Base-by-base conservation (phyloP, 2,329 filamentous ascomycete species). In the Nemania sp. region DNA sequence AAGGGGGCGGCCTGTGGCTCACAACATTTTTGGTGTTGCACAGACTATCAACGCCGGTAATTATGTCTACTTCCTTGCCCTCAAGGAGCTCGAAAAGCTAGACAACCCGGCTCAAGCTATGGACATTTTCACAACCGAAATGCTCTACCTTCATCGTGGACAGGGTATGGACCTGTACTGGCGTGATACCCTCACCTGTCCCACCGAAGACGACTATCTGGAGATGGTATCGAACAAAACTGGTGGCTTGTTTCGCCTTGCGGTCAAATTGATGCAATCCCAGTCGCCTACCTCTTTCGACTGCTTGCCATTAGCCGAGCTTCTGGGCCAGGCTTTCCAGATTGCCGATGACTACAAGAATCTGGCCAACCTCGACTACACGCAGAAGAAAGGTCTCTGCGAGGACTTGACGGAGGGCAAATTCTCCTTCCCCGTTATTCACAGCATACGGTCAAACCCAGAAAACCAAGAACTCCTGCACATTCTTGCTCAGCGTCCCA, bases 401-500 rank as follows among this genome's bases (percentile, higher is more conserved):
- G 94, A 98, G 79, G 95, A 98, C 76, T 79, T 98, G 69, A 97
- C 92, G 0, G 95, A 98, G 78, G 94, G 94, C 65, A 98, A 98
- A 82, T 97, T 97, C 80, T 94, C 90, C 21, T 97, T 97, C 74
- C 94, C 93, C 29, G 88, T 98, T 69, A 97, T 98, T 70, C 94
- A 98, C 79, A 90, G 90, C 74, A 96, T 98, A 68, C 90, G 91
- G 61, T 80, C 89, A 56, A 86, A 92, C 72, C 90, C 86, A 15
- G 78, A 80, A 25, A 90, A 92, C 73, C 81, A 90, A 67, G 89
- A 96, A 71, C 84, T 99, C 59, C 85, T 97, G 75, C 97, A 96
- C 73, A 97, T 98, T 58, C 81, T 98, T 42, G 91, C 91, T 76
- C 93, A 97, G 76, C 94, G 92, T 76, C 92, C 93, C 1, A 84